Evolutionary conservation across 2,329 filamentous ascomycete species (phyloP), one percentile per base, ranked within the genome.

Genomic region (Emydomyces testavorans): DNA sequence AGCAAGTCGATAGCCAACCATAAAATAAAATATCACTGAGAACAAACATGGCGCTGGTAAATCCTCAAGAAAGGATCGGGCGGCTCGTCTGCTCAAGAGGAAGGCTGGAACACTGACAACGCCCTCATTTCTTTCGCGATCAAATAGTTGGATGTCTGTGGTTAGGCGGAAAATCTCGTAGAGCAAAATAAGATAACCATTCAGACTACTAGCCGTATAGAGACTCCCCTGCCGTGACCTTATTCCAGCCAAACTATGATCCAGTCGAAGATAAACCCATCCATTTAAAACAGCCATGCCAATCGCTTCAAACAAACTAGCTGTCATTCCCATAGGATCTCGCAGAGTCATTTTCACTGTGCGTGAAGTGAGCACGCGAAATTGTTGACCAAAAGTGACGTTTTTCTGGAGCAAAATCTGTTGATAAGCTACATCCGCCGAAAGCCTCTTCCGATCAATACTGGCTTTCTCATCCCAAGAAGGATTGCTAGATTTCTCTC

Each of bases 141-240:
- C 84, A 57, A 87, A 90, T 0, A 83, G 72, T 21, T 78, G 77
- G 11, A 89, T 85, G 53, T 89, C 84, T 42, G 83, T 74, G 0
- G 81, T 85, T 50, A 89, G 66, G 3, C 85, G 78, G 56, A 85
- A 89, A 0, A 78, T 80, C 62, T 89, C 85, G 52, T 85, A 88
- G 10, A 87, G 70, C 8, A 89, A 70, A 42, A 87, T 80, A 2
- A 89, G 71, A 58, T 89, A 89, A 1, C 83, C 83, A 57, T 89
- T 84, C 4, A 89, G 69, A 3, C 77, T 81, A 5, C 81, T 73
- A 0, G 81, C 78, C 1, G 77, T 85, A 56, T 88, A 89, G 0
- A 89, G 64, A 4, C 80, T 82, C 41, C 82, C 84, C 60, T 88
- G 69, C 1, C 83, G 74, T 21, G 83, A 87, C 20, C 83, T 74